These are phyloP conservation scores for Nepenthes gracilis DNA, from an alignment of 148 eudicot species.

Conservation along the genomic window DNA sequence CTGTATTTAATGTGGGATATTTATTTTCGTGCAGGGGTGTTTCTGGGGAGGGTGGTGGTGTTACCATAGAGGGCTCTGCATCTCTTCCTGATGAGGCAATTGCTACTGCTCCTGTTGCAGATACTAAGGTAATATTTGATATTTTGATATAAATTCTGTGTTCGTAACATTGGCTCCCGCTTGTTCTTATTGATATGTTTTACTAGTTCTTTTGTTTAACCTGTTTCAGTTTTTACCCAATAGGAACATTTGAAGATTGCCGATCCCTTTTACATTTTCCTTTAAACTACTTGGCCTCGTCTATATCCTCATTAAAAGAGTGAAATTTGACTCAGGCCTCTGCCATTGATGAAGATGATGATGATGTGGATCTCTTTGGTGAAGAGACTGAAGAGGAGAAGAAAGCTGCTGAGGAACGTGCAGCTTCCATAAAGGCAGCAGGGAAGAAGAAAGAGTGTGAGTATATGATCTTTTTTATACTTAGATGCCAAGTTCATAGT, in stretches of 20 bases:
- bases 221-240: background rate
- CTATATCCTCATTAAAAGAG: too few relatives aligned
- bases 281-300: background rate
- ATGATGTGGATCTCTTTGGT: conserved; percentile 88
- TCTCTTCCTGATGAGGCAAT: conserved; percentile 31
- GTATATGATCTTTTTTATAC: conserved; percentile 4
- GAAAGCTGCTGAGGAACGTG: conserved; percentile 77
- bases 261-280: background rate
- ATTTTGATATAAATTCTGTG: background rate
- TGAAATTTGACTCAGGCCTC: conserved; percentile 16
- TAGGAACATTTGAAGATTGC: too few relatives aligned
- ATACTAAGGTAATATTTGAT: conserved; percentile 37
- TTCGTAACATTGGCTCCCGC: background rate
- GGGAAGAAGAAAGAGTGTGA: conserved; percentile 80
- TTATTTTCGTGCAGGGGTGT: conserved; percentile 43
- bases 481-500: background rate
- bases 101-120: conserved; percentile 71
- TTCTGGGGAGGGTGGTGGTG: conserved; percentile 76
- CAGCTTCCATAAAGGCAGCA: conserved; percentile 61
- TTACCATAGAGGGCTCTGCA: conserved; percentile 65
- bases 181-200: background rate
- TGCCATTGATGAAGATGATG: conserved; percentile 74
- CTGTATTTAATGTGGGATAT: background rate
- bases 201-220: background rate
- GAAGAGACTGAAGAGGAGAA: conserved; percentile 99